Evolutionary conservation across 2,329 filamentous ascomycete genomes (phyloP).

Genomic region (Diplodia intermedia): DNA sequence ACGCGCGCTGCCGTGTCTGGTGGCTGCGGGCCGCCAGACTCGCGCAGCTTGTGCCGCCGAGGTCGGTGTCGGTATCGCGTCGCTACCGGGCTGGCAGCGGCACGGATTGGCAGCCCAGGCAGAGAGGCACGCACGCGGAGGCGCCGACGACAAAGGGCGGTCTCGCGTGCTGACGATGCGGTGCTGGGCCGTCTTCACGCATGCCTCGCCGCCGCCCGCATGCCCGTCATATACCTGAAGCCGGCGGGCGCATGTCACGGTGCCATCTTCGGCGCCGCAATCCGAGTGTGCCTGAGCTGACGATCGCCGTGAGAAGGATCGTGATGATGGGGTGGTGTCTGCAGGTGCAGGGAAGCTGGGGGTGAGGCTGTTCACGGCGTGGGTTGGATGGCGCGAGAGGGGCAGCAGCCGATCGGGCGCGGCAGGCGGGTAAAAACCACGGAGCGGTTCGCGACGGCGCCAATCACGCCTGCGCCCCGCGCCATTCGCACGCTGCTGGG

Average conservation of each 20-base stretch:
- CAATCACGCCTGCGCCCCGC: background rate
- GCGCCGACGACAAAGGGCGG: conserved; percentile 17
- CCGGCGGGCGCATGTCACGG: conserved; percentile 4
- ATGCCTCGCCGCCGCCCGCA: conserved; percentile 7
- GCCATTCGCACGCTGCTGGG: conserved; percentile 7
- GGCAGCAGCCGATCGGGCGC: conserved; percentile 23
- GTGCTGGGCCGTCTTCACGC: conserved; percentile 14
- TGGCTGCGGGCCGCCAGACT: background rate
- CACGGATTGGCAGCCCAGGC: conserved; percentile 15
- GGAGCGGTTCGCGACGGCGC: conserved; percentile 6
- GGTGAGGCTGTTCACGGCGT: conserved; percentile 16
- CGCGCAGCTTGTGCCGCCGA: background rate
- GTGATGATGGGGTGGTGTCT: conserved; percentile 4
- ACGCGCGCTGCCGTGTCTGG: conserved; percentile 17
- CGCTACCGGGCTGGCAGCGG: background rate
- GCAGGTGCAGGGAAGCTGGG: conserved; percentile 15
- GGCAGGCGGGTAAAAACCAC: conserved; percentile 27
- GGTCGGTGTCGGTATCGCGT: conserved; percentile 11
- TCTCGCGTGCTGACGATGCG: conserved; percentile 22
- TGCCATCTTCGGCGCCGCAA: background rate
- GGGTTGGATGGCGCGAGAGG: conserved; percentile 23
- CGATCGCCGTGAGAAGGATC: conserved; percentile 21
- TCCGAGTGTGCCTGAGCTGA: conserved; percentile 7
- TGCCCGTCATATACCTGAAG: conserved; percentile 20
- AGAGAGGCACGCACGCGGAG: conserved; percentile 24